Evolutionary conservation across 202 grass and related monocot species (phyloP).

Genomic region (Bolboschoenoplectus hybrid): DNA sequence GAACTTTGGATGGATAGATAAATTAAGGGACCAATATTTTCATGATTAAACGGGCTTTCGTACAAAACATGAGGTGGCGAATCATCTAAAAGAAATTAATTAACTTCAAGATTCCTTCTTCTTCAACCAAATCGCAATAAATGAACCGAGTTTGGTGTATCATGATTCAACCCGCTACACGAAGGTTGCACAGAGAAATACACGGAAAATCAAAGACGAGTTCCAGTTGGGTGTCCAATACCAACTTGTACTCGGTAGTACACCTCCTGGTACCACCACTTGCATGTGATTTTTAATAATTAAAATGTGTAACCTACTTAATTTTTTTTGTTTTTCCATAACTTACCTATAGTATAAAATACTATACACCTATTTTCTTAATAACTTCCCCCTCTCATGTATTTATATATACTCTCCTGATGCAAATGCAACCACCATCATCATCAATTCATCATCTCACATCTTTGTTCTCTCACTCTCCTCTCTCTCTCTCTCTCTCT

Average conservation of each 20-base stretch:
- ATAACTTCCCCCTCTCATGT: background rate
- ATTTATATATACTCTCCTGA: slow-evolving; percentile 17
- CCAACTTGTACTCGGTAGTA: slow-evolving; percentile 36
- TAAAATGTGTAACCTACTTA: slow-evolving; percentile 17
- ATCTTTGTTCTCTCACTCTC: background rate
- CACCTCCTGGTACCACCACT: slow-evolving; percentile 34
- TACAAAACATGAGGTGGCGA: slow-evolving; percentile 9
- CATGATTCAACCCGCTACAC: background rate
- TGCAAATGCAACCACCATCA: background rate
- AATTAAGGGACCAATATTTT: background rate
- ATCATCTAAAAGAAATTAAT: background rate
- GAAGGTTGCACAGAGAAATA: background rate
- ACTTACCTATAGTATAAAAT: background rate
- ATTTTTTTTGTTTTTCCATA: background rate
- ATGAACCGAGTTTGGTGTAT: background rate
- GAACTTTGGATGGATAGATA: background rate
- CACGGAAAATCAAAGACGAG: background rate
- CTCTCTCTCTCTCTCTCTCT: background rate
- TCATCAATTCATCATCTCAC: background rate
- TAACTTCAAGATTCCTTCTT: background rate
- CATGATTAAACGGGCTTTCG: background rate
- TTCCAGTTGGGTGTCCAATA: slow-evolving; percentile 18
- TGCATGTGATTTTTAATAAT: slow-evolving; percentile 2
- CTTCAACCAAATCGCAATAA: background rate
- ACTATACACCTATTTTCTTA: slow-evolving; percentile 11